Evolutionary conservation across 179 eudicot species (phyloP).

Genomic region (Gypsophila paniculata): DNA sequence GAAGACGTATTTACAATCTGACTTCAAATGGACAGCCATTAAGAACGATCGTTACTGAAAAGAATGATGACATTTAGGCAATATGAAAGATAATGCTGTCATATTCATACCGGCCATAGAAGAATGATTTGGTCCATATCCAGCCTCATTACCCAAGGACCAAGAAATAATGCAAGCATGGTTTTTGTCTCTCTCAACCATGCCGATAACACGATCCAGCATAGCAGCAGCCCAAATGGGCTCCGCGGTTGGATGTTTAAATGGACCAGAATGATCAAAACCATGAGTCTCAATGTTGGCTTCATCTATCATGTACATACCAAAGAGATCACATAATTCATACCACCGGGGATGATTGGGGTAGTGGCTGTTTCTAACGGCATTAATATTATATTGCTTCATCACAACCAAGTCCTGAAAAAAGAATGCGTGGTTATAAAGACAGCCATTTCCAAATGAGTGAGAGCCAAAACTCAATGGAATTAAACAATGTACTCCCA

Average conservation of each 20-base stretch:
- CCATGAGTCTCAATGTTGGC: slow-evolving; percentile 99
- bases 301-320: slow-evolving; percentile 98
- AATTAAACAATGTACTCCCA: slow-evolving; percentile 3
- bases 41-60: neutral
- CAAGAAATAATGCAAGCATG: slow-evolving; percentile 89
- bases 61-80: neutral
- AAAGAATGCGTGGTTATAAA: neutral
- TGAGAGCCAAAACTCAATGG: neutral
- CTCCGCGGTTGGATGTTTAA: slow-evolving; percentile 80
- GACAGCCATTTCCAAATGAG: neutral
- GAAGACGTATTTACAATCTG: slow-evolving; percentile 15
- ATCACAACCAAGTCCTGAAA: slow-evolving; percentile 85
- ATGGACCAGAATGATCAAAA: slow-evolving; percentile 63
- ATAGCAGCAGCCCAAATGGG: slow-evolving; percentile 78
- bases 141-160: slow-evolving; percentile 94
- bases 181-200: slow-evolving; percentile 98
- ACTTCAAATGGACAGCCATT: neutral
- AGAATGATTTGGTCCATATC: slow-evolving; percentile 96
- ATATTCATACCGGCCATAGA: slow-evolving; percentile 74
- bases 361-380: slow-evolving; percentile 96
- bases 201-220: slow-evolving; percentile 89
- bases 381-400: slow-evolving; percentile 91
- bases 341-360: slow-evolving; percentile 98
- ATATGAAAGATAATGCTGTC: neutral
- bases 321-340: slow-evolving; percentile 92